These are phyloP conservation scores for Boletus subluridellus DNA, from an alignment of 1,284 basidiomycete species.

Conservation along the genomic window DNA sequence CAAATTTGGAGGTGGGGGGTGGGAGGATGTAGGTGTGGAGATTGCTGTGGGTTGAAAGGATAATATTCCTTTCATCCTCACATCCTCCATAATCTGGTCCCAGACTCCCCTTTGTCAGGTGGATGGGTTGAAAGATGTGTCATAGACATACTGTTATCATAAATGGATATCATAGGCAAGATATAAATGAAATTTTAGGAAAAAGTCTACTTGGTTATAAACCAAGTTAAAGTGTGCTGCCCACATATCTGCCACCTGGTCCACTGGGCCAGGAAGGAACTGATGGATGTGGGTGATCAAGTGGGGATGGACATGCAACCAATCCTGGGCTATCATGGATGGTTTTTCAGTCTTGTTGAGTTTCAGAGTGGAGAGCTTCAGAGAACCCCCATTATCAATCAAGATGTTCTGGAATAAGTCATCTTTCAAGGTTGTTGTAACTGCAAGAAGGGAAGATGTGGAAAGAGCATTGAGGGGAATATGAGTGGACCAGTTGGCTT, in stretches of 20 bases:
- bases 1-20: no score
- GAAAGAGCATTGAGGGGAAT: background rate
- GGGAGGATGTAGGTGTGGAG: no score
- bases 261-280: background rate
- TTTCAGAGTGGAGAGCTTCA: accelerated
- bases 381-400: background rate
- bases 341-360: background rate
- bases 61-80: accelerated
- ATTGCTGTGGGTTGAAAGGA: accelerated
- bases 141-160: background rate
- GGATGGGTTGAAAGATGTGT: background rate
- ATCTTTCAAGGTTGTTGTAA: background rate
- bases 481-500: background rate
- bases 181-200: background rate
- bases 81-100: background rate
- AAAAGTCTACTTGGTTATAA: background rate
- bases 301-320: background rate
- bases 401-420: background rate
- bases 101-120: background rate
- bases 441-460: accelerated
- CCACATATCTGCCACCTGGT: slow-evolving; percentile 5
- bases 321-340: background rate
- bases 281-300: background rate
- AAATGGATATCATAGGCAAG: background rate
- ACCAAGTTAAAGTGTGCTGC: background rate